Evolutionary conservation across 768 basidiomycete genomes (phyloP), one percentile per base, ranked within the genome.

Genomic region (Holtermannia corniformis): DNA sequence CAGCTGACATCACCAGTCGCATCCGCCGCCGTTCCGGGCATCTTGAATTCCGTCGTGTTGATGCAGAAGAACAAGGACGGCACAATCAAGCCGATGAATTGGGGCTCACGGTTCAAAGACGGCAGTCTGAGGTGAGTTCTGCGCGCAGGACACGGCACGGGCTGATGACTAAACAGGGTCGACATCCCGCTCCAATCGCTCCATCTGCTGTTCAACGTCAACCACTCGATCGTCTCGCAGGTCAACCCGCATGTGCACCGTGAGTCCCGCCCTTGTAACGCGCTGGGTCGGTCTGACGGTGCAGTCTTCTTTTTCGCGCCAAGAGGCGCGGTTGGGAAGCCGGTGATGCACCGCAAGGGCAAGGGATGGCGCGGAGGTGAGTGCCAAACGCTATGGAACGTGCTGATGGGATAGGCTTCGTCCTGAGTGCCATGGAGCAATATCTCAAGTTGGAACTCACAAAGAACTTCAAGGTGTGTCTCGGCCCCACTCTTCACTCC

Each of bases 401-500:
- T 37, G 14, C 42, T 52, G 27, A 51, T 45, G 87, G n/a, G 92
- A 1, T 97, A 45, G 95, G 95, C 45, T 96, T 90, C 69, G 63
- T 96, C 19, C 74, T 96, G 10, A 90, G 88, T 2, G 91, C 91
- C 1, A 84, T 85, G 3, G 91, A 96, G 70, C 91, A 93, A 60
- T 91, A 87, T 81, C 77, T 95, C 55, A 96, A 96, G 70, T 80
- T 95, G 41, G 93, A 97, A 67, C 76, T 99, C 12, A 87, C 89
- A 3, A 97, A 96, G 77, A 95, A 96, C 67, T 92, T 93, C 78
- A 90, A 87, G 75, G 87, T 76, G 52, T 37, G 65, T 44, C 24
- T 23, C 22, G 16, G 24, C 13, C 20, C 25, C n/a, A 2, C 7
- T 50, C 44, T 42, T 13, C 28, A 19, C n/a, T 5, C 11, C 14